Evolutionary conservation across 352 stramenopile species (phyloP), one percentile per base, ranked within the genome.

Genomic region (Phytopythium ostracodes): DNA sequence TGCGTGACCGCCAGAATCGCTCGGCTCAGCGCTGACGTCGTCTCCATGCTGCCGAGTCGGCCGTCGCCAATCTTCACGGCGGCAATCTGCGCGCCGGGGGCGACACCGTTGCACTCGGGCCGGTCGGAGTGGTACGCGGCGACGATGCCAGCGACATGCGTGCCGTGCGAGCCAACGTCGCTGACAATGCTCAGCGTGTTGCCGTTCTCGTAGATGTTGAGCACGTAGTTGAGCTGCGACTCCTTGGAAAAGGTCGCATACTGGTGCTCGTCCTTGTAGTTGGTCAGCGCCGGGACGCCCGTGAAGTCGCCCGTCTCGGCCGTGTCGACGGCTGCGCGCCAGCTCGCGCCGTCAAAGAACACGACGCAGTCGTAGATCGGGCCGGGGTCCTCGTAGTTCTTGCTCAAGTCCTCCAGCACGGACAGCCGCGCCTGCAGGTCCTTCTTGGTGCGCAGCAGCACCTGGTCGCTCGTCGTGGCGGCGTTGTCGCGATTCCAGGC

Each of bases 31-130:
- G 84, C 89, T 5, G 84, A 76, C 14, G 72, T 88, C 18, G 96
- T 98, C 86, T 99, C 97, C 92, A 98, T 98, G 51, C 84, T 95
- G 8, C 85, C 94, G 2, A 99, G 61, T 8, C 97, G 79, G 3
- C 80, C 81, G 71, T 99, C 97, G 24, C 97, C 96, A 70, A 99
- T 99, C 71, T 98, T 98, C 58, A 98, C 84, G 1, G 89, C 80
- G 11, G 96, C 76, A 60, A 99, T 88, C 73, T 98, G 89, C 7
- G 96, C 94, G 20, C 95, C 96, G 4, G 88, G 88, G 14, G 96
- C 96, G 18, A 99, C 88, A 36, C 96, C 96, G 66, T 97, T 96
- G 72, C 86, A 91, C 44, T 92, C 86, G 0, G 82, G 83, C 49
- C 96, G 81, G 20, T 91, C 87, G 4, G 79, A 76, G 65, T 98